Conservation (phyloP, 768 basidiomycete genomes). For the Russula virescens region DNA sequence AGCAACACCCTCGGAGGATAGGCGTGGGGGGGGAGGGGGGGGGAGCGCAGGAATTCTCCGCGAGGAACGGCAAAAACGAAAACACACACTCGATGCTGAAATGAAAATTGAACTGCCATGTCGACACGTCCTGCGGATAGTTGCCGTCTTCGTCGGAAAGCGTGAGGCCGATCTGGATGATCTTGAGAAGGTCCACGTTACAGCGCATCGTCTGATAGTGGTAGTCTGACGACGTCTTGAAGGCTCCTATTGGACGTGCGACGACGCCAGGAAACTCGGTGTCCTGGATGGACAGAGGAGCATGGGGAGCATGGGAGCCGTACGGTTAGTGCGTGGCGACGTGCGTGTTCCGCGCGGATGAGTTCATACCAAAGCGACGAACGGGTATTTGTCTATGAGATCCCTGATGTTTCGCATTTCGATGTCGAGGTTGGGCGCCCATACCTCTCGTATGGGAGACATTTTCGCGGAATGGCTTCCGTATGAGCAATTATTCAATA, state of each 20-base stretch:
- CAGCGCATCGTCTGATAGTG: constrained; percentile 99
- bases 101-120: constrained; percentile 99
- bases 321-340: constrained; percentile 16
- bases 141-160: constrained; percentile 92
- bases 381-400: constrained; percentile 85
- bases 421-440: constrained; percentile 85
- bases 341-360: constrained; percentile 19
- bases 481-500: background rate
- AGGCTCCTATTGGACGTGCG: constrained; percentile 91
- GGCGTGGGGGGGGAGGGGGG: no score
- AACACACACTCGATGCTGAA: constrained; percentile 76
- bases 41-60: background rate
- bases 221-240: constrained; percentile 96
- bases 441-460: constrained; percentile 91
- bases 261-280: constrained; percentile 99
- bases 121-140: constrained; percentile 81
- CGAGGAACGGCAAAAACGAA: background rate
- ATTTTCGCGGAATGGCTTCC: constrained; percentile 33
- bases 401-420: constrained; percentile 89
- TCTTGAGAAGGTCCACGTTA: constrained; percentile 96
- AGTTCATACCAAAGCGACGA: constrained; percentile 82
- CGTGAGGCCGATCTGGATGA: constrained; percentile 96
- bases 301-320: constrained; percentile 22
- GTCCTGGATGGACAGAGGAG: constrained; percentile 52
- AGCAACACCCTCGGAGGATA: background rate